Conservation (phyloP, 164 flowering plant genomes). For the Vitis amurensis region DNA sequence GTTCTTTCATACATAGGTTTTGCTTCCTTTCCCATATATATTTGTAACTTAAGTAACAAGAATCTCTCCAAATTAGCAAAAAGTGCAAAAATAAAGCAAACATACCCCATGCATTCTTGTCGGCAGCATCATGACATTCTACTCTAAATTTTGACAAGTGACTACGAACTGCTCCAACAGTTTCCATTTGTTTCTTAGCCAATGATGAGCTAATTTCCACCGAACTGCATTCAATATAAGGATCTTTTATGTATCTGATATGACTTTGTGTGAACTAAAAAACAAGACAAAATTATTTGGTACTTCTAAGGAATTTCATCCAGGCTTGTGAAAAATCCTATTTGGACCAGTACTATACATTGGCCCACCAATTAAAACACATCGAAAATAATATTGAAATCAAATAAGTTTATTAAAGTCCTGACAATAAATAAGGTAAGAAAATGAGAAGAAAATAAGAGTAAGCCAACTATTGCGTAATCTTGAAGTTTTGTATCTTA, state of each 20-base stretch:
- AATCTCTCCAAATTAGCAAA: background rate
- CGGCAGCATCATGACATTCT: conserved; percentile 94
- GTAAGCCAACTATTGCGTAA: no score
- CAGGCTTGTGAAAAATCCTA: no score
- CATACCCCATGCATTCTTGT: conserved; percentile 89
- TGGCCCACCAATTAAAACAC: no score
- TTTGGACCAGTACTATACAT: no score
- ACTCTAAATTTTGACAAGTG: conserved; percentile 78
- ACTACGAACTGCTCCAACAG: conserved; percentile 84
- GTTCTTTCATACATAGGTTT: no score
- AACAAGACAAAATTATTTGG: background rate
- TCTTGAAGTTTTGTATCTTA: no score
- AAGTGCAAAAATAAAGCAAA: background rate
- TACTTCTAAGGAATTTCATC: background rate
- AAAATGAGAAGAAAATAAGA: no score
- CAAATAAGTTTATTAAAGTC: no score
- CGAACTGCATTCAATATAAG: conserved; percentile 54
- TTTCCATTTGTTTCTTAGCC: conserved; percentile 82
- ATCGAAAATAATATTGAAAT: no score
- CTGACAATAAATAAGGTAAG: no score
- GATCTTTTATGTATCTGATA: background rate
- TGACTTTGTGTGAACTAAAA: no score
- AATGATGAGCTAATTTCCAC: conserved; percentile 96
- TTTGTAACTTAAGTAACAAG: background rate
- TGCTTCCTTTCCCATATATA: no score